Percentiles rank a stretch among this genome's conserved stretches.
Conservation (phyloP, 192 early-diverging fungal species). For the Coemansia sp. region DNA sequence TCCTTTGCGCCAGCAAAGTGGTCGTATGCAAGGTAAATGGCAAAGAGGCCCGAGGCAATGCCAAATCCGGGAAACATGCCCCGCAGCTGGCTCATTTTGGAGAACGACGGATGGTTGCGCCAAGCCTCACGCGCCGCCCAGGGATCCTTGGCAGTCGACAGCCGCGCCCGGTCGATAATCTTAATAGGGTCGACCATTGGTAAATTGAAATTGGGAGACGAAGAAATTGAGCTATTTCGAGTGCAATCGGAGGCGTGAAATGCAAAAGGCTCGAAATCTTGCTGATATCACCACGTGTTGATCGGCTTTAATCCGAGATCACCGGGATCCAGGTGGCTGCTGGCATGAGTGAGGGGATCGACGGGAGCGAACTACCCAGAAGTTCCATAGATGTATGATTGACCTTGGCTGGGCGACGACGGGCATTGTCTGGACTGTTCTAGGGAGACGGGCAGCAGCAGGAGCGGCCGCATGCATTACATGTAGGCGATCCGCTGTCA, state of each 20-base stretch:
- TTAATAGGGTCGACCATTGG: constrained; percentile 49
- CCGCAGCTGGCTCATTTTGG: constrained; percentile 57
- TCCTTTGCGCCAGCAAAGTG: constrained; percentile 51
- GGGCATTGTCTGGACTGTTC: background rate
- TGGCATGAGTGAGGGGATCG: background rate
- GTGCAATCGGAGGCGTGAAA: background rate
- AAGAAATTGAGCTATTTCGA: background rate
- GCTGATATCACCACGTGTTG: background rate
- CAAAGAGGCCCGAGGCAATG: constrained; percentile 71
- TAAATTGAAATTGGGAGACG: background rate
- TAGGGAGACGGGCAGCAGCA: background rate
- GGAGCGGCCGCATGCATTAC: background rate
- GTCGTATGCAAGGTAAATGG: constrained; percentile 69
- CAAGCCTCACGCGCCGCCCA: constrained; percentile 75
- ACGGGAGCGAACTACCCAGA: background rate
- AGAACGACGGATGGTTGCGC: constrained; percentile 70
- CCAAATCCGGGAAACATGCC: constrained; percentile 77
- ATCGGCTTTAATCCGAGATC: background rate
- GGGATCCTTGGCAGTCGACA: constrained; percentile 60
- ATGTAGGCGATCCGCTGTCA: background rate
- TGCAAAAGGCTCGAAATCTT: background rate
- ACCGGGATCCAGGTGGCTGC: background rate
- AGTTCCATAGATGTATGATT: background rate
- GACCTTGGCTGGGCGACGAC: background rate
- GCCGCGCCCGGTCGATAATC: constrained; percentile 41